Conservation (phyloP, 805 yeast species). For the Wickerhamiella kurtzmanii region DNA sequence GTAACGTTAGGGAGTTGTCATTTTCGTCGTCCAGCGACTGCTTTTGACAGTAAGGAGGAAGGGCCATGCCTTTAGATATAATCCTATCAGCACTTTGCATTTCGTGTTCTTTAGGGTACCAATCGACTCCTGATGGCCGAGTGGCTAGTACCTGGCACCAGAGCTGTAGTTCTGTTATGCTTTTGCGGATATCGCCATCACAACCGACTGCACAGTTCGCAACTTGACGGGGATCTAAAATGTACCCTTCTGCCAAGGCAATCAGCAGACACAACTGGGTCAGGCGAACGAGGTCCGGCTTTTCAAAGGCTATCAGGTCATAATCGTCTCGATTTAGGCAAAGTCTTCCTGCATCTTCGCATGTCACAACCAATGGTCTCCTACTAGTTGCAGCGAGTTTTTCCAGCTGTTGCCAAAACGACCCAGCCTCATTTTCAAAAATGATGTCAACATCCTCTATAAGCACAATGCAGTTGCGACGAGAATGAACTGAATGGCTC, state of each 20-base stretch:
- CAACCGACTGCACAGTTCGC: constrained; percentile 10
- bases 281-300: constrained; percentile 10
- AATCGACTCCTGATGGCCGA: constrained; percentile 22
- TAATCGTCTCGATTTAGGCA: constrained; percentile 28
- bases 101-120: constrained; percentile 21
- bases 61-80: constrained; percentile 18
- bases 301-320: constrained; percentile 27
- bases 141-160: constrained; percentile 28
- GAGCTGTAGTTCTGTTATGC: constrained; percentile 22
- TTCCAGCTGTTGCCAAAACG: constrained; percentile 64
- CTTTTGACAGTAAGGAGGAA: not conserved
- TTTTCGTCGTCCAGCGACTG: too few species aligned
- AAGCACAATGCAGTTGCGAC: constrained; percentile 54
- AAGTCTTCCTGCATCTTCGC: constrained; percentile 31
- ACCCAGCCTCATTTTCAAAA: constrained; percentile 54
- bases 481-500: constrained; percentile 55
- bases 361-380: constrained; percentile 59
- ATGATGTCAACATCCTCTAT: constrained; percentile 78
- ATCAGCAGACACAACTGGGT: constrained; percentile 23
- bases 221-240: constrained; percentile 16
- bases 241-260: constrained; percentile 27
- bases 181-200: constrained; percentile 22
- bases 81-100: constrained; percentile 11
- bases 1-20: too few species aligned
- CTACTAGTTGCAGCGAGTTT: constrained; percentile 47